Conservation (phyloP, 805 yeast species). For the Millerago galiae region DNA sequence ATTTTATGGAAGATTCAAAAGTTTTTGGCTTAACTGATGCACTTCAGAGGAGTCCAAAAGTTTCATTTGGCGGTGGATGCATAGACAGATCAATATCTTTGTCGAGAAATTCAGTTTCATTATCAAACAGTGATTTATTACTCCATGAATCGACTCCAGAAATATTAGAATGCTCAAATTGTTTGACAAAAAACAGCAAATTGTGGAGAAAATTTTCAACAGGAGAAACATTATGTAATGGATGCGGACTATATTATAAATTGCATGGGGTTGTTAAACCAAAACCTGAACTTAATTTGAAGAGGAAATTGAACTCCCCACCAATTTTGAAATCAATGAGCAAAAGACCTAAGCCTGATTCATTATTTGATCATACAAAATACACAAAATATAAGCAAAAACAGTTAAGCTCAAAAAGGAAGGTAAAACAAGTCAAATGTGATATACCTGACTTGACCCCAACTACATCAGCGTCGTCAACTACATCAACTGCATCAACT, state of each 20-base stretch:
- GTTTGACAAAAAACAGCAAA: constrained; percentile 86
- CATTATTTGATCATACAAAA: not conserved
- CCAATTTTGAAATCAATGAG: not conserved
- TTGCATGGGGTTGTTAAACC: constrained; percentile 55
- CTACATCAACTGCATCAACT: not conserved
- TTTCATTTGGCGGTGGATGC: not conserved
- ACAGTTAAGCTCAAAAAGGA: too few species aligned
- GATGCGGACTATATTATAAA: constrained; percentile 89
- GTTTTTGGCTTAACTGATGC: too few species aligned
- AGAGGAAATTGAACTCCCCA: not conserved
- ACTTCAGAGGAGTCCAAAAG: too few species aligned
- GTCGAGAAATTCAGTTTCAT: not conserved
- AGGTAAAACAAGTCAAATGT: too few species aligned
- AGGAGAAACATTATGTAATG: constrained; percentile 89
- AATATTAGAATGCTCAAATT: constrained; percentile 57
- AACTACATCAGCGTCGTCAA: too few species aligned
- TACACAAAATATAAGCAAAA: not conserved
- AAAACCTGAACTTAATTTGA: not conserved
- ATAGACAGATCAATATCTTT: not conserved
- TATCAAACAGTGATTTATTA: not conserved
- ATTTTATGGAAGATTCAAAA: too few species aligned
- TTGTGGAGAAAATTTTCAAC: constrained; percentile 91
- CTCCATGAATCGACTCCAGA: not conserved
- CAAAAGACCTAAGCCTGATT: not conserved
- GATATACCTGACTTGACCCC: too few species aligned